phyloP scores from a whole-genome alignment of 345 rosid species.

The Pistacia integerrima region DNA sequence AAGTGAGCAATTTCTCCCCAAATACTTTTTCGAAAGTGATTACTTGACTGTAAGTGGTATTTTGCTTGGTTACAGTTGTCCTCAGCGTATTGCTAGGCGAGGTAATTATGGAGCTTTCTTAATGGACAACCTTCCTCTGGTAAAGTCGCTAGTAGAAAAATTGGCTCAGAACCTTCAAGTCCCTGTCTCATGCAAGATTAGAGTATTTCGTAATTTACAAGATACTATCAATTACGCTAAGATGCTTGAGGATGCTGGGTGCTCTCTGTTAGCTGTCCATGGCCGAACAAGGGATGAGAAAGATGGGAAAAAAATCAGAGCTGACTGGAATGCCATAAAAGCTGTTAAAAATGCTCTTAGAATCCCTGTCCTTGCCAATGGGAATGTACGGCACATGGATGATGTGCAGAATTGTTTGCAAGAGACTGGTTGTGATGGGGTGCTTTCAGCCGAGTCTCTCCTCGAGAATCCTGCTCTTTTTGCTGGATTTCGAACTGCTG shows the following conservation, averaged over 20 bases:
- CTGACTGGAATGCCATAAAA: constrained; percentile 79
- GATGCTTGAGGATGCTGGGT: constrained; percentile 96
- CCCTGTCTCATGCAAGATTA: constrained; percentile 91
- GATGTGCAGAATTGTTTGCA: constrained; percentile 66
- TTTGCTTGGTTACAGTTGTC: constrained; percentile 57
- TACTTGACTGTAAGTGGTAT: neutral
- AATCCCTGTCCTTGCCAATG: constrained; percentile 95
- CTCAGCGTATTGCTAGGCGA: constrained; percentile 88
- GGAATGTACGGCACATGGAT: constrained; percentile 80
- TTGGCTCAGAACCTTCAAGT: constrained; percentile 60
- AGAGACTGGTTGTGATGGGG: constrained; percentile 86
- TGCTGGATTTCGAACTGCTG: constrained; percentile 75
- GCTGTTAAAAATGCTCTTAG: constrained; percentile 70
- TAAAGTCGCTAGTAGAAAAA: constrained; percentile 81
- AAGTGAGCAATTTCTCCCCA: neutral
- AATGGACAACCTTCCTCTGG: constrained; percentile 93
- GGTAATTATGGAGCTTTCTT: constrained; percentile 94
- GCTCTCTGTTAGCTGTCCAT: constrained; percentile 89
- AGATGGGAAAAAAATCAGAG: constrained; percentile 80
- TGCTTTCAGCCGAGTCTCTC: constrained; percentile 93
- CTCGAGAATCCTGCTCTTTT: constrained; percentile 94
- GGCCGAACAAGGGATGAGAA: constrained; percentile 89
- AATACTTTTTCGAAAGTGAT: neutral
- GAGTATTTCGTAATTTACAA: constrained; percentile 69
- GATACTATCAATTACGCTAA: constrained; percentile 81